These are phyloP conservation scores for Rhynchosporium agropyri DNA, from an alignment of 2,329 filamentous ascomycete genomes.

Conservation along the genomic window DNA sequence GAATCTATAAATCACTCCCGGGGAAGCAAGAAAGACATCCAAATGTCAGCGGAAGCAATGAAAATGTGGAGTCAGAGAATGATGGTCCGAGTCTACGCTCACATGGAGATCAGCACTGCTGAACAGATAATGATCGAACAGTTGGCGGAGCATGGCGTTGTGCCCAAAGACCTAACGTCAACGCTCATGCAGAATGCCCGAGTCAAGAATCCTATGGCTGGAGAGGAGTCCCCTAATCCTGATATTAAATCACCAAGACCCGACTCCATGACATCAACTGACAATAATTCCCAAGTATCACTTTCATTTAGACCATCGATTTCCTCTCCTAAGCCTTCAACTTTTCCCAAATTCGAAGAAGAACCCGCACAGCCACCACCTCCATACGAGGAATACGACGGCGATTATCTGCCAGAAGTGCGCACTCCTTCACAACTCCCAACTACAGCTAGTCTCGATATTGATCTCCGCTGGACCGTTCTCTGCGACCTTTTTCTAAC, in stretches of 20 bases:
- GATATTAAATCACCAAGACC: constrained; percentile 33
- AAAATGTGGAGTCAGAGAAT: constrained; percentile 98
- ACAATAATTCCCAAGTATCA: constrained; percentile 44
- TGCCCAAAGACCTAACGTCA: constrained; percentile 80
- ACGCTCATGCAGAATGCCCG: constrained; percentile 88
- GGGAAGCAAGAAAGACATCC: constrained; percentile 71
- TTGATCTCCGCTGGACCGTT: constrained; percentile 95
- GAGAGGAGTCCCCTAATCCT: constrained; percentile 43
- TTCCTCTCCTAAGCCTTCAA: constrained; percentile 28
- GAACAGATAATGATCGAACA: constrained; percentile 99
- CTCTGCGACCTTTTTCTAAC: constrained; percentile 94
- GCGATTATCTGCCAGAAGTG: constrained; percentile 75
- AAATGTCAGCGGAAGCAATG: constrained; percentile 72
- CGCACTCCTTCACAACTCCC: constrained; percentile 82
- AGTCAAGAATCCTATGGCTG: constrained; percentile 88
- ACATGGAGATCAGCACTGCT: constrained; percentile 91
- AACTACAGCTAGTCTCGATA: constrained; percentile 82
- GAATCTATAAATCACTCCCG: constrained; percentile 62
- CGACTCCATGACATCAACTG: constrained; percentile 32
- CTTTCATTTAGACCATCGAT: constrained; percentile 41
- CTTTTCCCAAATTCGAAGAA: constrained; percentile 46
- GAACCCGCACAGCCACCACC: constrained; percentile 55
- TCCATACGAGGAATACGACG: constrained; percentile 64
- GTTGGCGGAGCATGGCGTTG: constrained; percentile 86
- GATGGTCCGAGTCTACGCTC: constrained; percentile 90